These are phyloP conservation scores for Coniophora puteana DNA, from an alignment of 1,284 basidiomycete species.

Conservation along the genomic window DNA sequence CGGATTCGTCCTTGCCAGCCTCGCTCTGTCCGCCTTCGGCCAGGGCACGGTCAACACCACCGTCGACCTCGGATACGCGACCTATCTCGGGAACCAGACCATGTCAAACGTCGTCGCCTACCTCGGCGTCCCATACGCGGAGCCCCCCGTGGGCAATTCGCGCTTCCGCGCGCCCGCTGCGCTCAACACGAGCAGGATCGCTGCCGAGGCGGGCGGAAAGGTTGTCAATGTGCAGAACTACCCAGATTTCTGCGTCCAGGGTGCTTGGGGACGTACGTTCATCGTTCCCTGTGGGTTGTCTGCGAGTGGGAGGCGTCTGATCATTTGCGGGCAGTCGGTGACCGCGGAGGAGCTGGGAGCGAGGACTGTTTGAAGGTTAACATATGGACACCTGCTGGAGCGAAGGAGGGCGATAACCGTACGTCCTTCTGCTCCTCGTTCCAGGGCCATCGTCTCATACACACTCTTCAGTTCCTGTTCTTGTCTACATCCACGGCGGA, in stretches of 20 bases:
- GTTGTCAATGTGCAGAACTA: constrained; percentile 48
- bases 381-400: constrained; percentile 46
- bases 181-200: constrained; percentile 38
- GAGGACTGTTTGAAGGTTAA: constrained; percentile 58
- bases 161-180: constrained; percentile 47
- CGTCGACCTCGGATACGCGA: constrained; percentile 48
- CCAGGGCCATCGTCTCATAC: neutral
- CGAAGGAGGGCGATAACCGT: constrained; percentile 39
- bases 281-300: neutral
- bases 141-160: constrained; percentile 48
- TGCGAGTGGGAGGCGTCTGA: neutral
- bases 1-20: constrained; percentile 4
- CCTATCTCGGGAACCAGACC: constrained; percentile 48
- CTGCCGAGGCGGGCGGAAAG: constrained; percentile 28
- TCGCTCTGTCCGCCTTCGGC: constrained; percentile 4
- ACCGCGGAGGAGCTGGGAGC: constrained; percentile 41
- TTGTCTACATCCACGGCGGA: constrained; percentile 69
- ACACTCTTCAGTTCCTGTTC: constrained; percentile 45
- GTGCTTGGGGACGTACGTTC: constrained; percentile 25
- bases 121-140: constrained; percentile 51
- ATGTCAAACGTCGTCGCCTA: constrained; percentile 54
- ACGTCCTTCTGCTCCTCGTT: constrained; percentile 14
- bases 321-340: constrained; percentile 37
- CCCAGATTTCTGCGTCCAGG: constrained; percentile 57
- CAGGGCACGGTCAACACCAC: constrained; percentile 23